Evolutionary conservation across 106 monocot genomes (phyloP), one percentile per base, ranked within the genome.

Genomic region (Platanthera zijinensis): DNA sequence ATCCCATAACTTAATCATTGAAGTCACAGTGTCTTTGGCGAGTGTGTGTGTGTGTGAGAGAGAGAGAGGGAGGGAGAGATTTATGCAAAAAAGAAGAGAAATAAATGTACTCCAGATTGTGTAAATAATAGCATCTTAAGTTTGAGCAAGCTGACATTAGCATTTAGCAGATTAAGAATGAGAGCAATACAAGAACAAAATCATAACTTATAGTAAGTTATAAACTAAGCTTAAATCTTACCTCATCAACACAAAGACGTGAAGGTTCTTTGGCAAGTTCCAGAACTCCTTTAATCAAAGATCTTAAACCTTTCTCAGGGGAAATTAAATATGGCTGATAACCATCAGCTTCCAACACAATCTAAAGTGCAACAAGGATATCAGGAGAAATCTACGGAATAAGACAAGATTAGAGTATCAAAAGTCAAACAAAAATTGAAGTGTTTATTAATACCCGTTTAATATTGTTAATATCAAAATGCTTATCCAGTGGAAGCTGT

Each of bases 341-440:
- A 66, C 96, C 96, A 89, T 96, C 96, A 78, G 96, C 96, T 79
- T 96, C 96, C 78, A 96, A 66, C 48, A 96, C 96, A 89, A 96
- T 84, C 96, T 96, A 77, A 14, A 84, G 72, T 66, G 66, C 64
- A 66, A 30, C 30, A 66, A 28, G 30, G 18, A 66, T 12, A 63
- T 32, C 66, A 66, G 66, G 28, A 66, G 30, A 66, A 22, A 32
- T 66, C 30, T 66, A 11, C 25, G 12, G 66, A 3, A 30, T 66
- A 66, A 32, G 21, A 66, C 25, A 66, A 66, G 63, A 3, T 63
- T 28, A 63, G 8, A 30, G 10, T 66, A 66, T 1, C 30, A 66
- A 12, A 66, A 66, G 66, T 30, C 32, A 11, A 39, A 66, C 30
- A 19, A 66, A 66, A 32, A 11, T 30, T 66, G 32, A 66, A 66